phyloP scores from a whole-genome alignment of 768 basidiomycete species.

The Macrolepiota fuliginosa region DNA sequence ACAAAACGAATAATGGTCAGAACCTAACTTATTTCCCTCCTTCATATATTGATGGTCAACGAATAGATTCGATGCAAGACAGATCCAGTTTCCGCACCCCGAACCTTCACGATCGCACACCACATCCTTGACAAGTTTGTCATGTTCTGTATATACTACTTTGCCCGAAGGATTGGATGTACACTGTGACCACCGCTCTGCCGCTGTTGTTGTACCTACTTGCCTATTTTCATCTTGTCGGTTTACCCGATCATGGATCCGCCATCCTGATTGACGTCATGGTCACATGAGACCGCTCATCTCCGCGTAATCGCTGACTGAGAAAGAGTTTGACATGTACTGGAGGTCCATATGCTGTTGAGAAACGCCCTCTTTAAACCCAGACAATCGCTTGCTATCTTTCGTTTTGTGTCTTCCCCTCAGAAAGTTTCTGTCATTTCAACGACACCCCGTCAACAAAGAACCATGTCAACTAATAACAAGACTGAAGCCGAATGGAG shows the following conservation, averaged over 20 bases:
- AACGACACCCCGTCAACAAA: conserved; percentile 5
- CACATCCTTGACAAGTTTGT: not conserved
- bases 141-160: not conserved
- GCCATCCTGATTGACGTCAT: conserved; percentile 1
- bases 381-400: too few species aligned
- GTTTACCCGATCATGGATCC: not conserved
- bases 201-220: not conserved
- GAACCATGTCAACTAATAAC: conserved; percentile 35
- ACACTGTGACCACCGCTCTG: not conserved
- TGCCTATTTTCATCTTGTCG: not conserved
- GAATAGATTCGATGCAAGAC: conserved; percentile 83
- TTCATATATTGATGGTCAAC: conserved; percentile 11
- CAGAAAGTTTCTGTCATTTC: not conserved
- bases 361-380: not conserved
- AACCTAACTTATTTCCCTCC: not conserved
- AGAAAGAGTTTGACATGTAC: not conserved
- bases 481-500: conserved; percentile 83
- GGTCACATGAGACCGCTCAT: not conserved
- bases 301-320: not conserved
- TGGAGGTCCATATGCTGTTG: not conserved
- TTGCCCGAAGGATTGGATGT: not conserved
- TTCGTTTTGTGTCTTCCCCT: not conserved
- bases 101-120: not conserved
- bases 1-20: conserved; percentile 89
- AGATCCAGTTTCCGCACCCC: conserved; percentile 74